Evolutionary conservation across 1,284 basidiomycete genomes (phyloP).

Genomic region (Trichosporon faecale): DNA sequence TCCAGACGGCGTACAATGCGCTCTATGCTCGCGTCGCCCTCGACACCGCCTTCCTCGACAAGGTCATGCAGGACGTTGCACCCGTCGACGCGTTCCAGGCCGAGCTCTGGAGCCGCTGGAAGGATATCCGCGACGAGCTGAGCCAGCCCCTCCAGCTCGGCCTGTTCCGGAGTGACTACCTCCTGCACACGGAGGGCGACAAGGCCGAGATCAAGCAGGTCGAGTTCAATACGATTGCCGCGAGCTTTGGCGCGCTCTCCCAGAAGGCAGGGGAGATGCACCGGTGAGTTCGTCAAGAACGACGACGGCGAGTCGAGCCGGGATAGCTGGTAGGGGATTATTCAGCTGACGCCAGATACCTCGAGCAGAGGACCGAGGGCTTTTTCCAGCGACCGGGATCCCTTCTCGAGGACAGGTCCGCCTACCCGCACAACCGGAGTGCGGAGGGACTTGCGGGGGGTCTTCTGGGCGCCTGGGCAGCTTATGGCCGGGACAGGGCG

Average conservation of each 20-base stretch:
- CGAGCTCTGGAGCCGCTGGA: slow-evolving; percentile 82
- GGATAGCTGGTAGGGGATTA: no score
- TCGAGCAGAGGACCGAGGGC: slow-evolving; percentile 59
- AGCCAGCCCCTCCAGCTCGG: slow-evolving; percentile 76
- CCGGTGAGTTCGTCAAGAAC: slow-evolving; percentile 57
- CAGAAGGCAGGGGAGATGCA: slow-evolving; percentile 73
- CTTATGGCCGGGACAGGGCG: slow-evolving; percentile 57
- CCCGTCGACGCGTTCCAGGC: slow-evolving; percentile 84
- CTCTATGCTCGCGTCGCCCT: slow-evolving; percentile 81
- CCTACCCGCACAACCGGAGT: slow-evolving; percentile 73
- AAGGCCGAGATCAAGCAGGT: slow-evolving; percentile 75
- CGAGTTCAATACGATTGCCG: slow-evolving; percentile 96
- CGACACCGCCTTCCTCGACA: slow-evolving; percentile 74
- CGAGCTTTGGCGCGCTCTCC: slow-evolving; percentile 82
- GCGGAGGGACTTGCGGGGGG: slow-evolving; percentile 69
- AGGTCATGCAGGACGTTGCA: slow-evolving; percentile 78
- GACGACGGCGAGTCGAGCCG: no score
- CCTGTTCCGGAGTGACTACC: slow-evolving; percentile 93
- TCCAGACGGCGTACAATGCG: slow-evolving; percentile 78
- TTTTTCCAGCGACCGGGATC: slow-evolving; percentile 63
- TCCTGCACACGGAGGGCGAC: slow-evolving; percentile 62
- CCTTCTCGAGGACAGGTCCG: slow-evolving; percentile 56
- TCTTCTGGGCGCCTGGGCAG: slow-evolving; percentile 72
- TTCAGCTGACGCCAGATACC: slow-evolving; percentile 58
- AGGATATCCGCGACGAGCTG: slow-evolving; percentile 63